Evolutionary conservation across 768 basidiomycete species (phyloP).

Genomic region (Leccinum pellstonianum): DNA sequence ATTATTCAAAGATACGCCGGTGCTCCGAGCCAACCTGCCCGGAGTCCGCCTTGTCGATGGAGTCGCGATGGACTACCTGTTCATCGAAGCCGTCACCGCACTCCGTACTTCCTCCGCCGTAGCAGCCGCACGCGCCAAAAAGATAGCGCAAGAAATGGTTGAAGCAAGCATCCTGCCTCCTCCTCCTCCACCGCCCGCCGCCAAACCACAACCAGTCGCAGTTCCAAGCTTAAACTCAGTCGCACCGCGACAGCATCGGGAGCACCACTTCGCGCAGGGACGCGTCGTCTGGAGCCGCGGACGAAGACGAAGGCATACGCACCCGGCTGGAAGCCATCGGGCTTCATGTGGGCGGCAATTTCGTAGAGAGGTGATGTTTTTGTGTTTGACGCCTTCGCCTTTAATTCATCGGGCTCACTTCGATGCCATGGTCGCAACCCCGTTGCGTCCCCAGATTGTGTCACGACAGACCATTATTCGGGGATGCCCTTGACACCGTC

Average conservation of each 20-base stretch:
- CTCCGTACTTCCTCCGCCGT: constrained; percentile 75
- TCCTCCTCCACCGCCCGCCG: constrained; percentile 42
- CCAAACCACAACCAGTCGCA: constrained; percentile 31
- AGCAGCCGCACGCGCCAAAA: constrained; percentile 65
- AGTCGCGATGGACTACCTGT: constrained; percentile 78
- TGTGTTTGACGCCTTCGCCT: background rate
- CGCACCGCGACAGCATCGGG: constrained; percentile 36
- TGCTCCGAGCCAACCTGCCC: constrained; percentile 53
- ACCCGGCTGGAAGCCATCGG: constrained; percentile 80
- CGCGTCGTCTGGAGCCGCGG: background rate
- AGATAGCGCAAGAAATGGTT: constrained; percentile 74
- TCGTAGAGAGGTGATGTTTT: constrained; percentile 68
- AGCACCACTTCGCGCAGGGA: constrained; percentile 22
- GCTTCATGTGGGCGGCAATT: constrained; percentile 80
- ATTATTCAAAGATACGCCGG: too few species aligned
- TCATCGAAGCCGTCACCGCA: constrained; percentile 76
- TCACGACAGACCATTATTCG: constrained; percentile 69
- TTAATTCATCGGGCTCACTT: background rate
- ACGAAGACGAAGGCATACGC: constrained; percentile 67
- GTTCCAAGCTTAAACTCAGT: background rate
- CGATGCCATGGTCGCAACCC: background rate
- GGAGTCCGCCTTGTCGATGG: constrained; percentile 54
- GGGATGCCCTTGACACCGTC: constrained; percentile 84
- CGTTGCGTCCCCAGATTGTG: constrained; percentile 53
- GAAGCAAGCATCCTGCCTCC: constrained; percentile 68